Base-by-base conservation (phyloP, 192 early-diverging fungal species). In the Physocladia obscura region DNA sequence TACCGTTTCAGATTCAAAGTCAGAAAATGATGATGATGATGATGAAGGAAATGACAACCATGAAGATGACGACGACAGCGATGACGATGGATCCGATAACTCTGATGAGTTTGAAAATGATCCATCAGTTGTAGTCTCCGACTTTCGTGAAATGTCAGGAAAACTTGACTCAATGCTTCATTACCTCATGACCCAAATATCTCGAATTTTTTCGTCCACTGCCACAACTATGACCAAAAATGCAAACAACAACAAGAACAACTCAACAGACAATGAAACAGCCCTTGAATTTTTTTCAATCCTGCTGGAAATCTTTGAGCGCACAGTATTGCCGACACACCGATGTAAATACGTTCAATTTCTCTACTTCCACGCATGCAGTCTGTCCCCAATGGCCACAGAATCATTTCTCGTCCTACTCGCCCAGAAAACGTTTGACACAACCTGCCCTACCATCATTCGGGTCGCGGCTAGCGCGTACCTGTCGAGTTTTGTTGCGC, bases 321-420 rank as follows among this genome's bases (percentile, higher is more conserved):
- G 84, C 22, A 82, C 85, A 1, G 82, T 96, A 26, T 72, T 97
- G 22, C 88, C 90, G 2, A 98, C 95, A 0, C 90, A 94, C 73
- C 90, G 90, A 64, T 91, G 92, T 44, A 88, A 93, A 34, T 93
- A 94, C 77, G 91, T 90, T 5, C 96, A 98, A 76, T 98, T 97
- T 60, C 65, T 96, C 26, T 73, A 94, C 27, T 98, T 97, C 69
- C 94, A 93, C 77, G 81, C 86, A 31, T 85, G 88, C 40, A 86
- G 90, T 17, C 71, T 87, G 31, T 85, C 88, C 57, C 30, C 81
- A n/a, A 50, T 76, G 56, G 95, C 89, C 57, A 84, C 89, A 0
- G 90, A 95, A 51, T 69, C 85, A 26, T 96, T 94, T 62, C 70
- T 93, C 57, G 89, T 90, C n/a, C 82, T 89, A 30, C 83, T 95